Evolutionary conservation across 2,329 filamentous ascomycete genomes (phyloP).

Genomic region (Sporothrix brunneoviolacea): DNA sequence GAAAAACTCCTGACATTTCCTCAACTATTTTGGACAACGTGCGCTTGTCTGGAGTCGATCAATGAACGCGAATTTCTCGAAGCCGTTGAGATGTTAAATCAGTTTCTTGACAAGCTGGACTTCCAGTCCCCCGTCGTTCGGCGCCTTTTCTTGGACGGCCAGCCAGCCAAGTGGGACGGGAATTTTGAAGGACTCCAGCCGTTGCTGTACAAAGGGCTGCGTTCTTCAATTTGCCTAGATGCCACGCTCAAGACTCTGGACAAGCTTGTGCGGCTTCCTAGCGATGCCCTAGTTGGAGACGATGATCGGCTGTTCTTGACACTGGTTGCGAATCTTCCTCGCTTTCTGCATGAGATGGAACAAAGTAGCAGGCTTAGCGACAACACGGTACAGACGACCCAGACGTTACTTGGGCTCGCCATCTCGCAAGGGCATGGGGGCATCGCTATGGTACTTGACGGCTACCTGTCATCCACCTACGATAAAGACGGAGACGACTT

Average conservation of each 20-base stretch:
- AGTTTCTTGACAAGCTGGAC: conserved; percentile 77
- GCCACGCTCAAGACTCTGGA: conserved; percentile 72
- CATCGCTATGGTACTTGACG: conserved; percentile 62
- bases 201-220: conserved; percentile 83
- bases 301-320: conserved; percentile 77
- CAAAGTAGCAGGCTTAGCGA: conserved; percentile 41
- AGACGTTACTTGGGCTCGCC: conserved; percentile 63
- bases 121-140: conserved; percentile 64
- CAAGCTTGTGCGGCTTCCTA: conserved; percentile 69
- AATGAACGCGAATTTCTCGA: conserved; percentile 94
- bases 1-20: conserved; percentile 82
- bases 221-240: conserved; percentile 77
- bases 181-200: conserved; percentile 79
- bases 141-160: conserved; percentile 65
- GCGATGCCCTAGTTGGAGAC: conserved; percentile 73
- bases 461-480: conserved; percentile 62
- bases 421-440: conserved; percentile 62
- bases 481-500: conserved; percentile 64
- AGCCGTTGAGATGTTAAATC: conserved; percentile 83
- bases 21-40: conserved; percentile 96
- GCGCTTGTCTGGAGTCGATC: conserved; percentile 91
- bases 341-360: conserved; percentile 77
- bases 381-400: conserved; percentile 56
- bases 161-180: conserved; percentile 83
- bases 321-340: conserved; percentile 84